Conservation (phyloP, 306 rosid genomes). For the Gillenia trifoliata region DNA sequence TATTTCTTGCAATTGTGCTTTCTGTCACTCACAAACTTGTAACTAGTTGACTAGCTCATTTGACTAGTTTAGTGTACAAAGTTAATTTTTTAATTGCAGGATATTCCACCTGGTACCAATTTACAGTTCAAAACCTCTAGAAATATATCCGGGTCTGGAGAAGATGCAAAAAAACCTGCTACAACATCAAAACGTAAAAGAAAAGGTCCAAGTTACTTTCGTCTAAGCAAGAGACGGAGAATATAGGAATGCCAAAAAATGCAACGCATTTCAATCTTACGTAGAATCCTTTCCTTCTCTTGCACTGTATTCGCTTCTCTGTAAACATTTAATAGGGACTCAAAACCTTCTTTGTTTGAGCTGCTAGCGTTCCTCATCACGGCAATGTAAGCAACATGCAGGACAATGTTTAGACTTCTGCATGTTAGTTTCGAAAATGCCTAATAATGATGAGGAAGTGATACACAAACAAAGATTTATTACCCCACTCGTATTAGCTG, state of each 20-base stretch:
- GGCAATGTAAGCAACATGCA: slow-evolving; percentile 53
- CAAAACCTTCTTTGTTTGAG: slow-evolving; percentile 35
- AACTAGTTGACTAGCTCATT: no score
- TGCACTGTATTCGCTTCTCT: slow-evolving; percentile 31
- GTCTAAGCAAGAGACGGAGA: slow-evolving; percentile 8
- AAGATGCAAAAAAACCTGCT: slow-evolving; percentile 47
- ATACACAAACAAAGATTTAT: neutral
- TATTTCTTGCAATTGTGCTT: no score
- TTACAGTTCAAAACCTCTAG: slow-evolving; percentile 46
- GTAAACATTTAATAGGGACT: slow-evolving; percentile 38
- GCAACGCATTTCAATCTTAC: slow-evolving; percentile 22
- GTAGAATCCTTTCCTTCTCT: slow-evolving; percentile 43
- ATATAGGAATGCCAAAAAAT: neutral
- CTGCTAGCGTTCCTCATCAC: slow-evolving; percentile 46
- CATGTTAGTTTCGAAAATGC: neutral
- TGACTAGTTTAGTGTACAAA: no score
- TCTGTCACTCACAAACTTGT: no score
- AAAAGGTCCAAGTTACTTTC: slow-evolving; percentile 29
- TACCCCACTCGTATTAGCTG: slow-evolving; percentile 52
- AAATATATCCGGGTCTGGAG: slow-evolving; percentile 47
- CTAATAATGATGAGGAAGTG: neutral
- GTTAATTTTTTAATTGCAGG: no score
- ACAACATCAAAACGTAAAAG: slow-evolving; percentile 4
- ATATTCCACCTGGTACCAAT: no score
- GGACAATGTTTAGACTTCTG: neutral